A percentile compares a stretch with the other conserved stretches of the same genome.
Evolutionary conservation across 2,329 filamentous ascomycete genomes (phyloP).

Genomic region (Fusarium longipes): DNA sequence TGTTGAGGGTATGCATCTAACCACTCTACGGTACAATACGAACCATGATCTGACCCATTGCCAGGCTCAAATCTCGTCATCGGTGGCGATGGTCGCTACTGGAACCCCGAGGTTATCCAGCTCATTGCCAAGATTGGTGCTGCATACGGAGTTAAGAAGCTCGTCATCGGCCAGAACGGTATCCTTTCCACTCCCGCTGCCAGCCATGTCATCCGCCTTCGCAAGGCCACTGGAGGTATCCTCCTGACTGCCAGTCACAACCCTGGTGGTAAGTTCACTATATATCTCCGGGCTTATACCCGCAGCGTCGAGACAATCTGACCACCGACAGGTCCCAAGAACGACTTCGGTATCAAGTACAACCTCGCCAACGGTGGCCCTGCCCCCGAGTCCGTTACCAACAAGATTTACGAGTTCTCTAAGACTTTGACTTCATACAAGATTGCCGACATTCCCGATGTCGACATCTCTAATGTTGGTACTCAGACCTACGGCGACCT

Average conservation of each 20-base stretch:
- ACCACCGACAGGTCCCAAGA: conserved; percentile 75
- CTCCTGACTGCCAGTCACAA: conserved; percentile 98
- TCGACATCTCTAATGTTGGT: conserved; percentile 87
- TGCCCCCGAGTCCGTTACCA: conserved; percentile 94
- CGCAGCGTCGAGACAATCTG: neutral
- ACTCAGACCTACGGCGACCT: conserved; percentile 84
- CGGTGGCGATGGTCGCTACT: conserved; percentile 96
- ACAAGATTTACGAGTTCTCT: conserved; percentile 95
- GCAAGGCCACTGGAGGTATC: conserved; percentile 95
- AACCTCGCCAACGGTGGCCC: conserved; percentile 97
- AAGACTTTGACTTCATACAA: conserved; percentile 94
- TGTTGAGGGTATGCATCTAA: conserved; percentile 70
- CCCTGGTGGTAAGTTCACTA: conserved; percentile 79
- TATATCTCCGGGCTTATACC: neutral
- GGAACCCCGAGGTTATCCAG: conserved; percentile 96
- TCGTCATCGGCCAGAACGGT: conserved; percentile 93
- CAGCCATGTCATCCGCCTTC: conserved; percentile 94
- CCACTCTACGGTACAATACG: neutral
- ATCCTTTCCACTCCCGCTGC: conserved; percentile 97
- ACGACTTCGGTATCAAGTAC: conserved; percentile 99
- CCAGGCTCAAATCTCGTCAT: conserved; percentile 87
- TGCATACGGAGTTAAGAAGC: conserved; percentile 98
- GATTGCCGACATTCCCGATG: conserved; percentile 84
- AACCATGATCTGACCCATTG: conserved; percentile 30
- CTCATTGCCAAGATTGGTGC: conserved; percentile 97